phyloP scores from a whole-genome alignment of 1,284 basidiomycete species.

The Pseudozyma sp. region DNA sequence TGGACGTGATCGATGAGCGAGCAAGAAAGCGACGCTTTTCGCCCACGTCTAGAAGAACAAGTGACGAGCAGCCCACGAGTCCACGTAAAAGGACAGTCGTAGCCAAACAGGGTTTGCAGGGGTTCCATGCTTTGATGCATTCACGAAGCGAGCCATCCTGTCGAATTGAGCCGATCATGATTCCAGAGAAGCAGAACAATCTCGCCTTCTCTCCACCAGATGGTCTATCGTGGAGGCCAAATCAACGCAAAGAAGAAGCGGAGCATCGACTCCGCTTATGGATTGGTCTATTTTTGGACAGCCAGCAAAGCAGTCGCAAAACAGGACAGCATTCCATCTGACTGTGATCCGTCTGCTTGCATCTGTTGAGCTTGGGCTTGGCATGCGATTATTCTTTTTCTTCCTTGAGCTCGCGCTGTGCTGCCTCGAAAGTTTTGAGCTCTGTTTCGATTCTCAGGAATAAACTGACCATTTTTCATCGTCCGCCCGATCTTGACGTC shows the following conservation, averaged over 20 bases:
- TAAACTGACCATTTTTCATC: neutral
- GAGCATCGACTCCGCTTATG: neutral
- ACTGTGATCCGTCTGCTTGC: neutral
- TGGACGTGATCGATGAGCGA: neutral
- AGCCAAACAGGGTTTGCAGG: no score
- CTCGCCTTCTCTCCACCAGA: no score
- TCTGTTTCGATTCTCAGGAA: neutral
- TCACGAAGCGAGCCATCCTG: no score
- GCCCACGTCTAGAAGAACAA: no score
- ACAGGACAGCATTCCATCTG: no score
- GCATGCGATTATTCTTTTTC: no score
- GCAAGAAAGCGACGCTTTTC: neutral
- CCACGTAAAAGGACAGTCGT: neutral
- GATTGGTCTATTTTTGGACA: constrained; percentile 2
- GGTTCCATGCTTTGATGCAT: neutral
- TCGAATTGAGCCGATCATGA: no score
- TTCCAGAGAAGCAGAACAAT: no score
- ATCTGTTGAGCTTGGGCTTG: neutral
- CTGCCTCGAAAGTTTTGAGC: neutral
- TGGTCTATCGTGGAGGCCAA: neutral
- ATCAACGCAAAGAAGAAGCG: neutral
- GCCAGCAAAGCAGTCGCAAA: neutral
- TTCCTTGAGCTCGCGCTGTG: no score
- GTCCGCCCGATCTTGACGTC: constrained; percentile 4
- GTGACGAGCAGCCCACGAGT: neutral